These are phyloP conservation scores for Ajuga reptans DNA, from an alignment of 305 asterid genomes.

Conservation along the genomic window DNA sequence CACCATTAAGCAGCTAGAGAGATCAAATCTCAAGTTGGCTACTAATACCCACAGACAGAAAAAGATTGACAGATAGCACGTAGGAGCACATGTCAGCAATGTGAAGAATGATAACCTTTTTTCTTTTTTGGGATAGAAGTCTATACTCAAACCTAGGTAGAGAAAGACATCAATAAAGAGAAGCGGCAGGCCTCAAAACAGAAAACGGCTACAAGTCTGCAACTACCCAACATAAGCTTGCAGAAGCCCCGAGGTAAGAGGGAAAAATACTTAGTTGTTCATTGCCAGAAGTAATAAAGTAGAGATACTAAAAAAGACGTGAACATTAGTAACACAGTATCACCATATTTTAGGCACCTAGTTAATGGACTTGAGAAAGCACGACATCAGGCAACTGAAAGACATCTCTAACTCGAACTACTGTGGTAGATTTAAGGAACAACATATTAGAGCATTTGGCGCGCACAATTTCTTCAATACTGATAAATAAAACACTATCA, in stretches of 20 bases:
- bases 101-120: background rate
- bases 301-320: background rate
- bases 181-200: background rate
- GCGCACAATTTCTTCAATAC: conserved; percentile 9
- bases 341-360: conserved; percentile 17
- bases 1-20: conserved; percentile 7
- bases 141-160: background rate
- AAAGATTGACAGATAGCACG: background rate
- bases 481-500: background rate
- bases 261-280: background rate
- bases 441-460: conserved; percentile 5
- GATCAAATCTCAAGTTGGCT: background rate
- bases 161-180: background rate
- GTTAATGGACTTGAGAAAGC: background rate
- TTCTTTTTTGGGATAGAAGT: background rate
- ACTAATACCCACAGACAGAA: conserved; percentile 17
- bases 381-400: conserved; percentile 18
- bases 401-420: conserved; percentile 8
- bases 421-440: conserved; percentile 11
- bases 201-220: background rate
- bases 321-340: conserved; percentile 13
- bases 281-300: background rate
- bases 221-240: background rate
- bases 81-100: background rate
- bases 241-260: background rate